phyloP scores from a whole-genome alignment of 768 basidiomycete genomes.

The Neoboletus brunneissimus region DNA sequence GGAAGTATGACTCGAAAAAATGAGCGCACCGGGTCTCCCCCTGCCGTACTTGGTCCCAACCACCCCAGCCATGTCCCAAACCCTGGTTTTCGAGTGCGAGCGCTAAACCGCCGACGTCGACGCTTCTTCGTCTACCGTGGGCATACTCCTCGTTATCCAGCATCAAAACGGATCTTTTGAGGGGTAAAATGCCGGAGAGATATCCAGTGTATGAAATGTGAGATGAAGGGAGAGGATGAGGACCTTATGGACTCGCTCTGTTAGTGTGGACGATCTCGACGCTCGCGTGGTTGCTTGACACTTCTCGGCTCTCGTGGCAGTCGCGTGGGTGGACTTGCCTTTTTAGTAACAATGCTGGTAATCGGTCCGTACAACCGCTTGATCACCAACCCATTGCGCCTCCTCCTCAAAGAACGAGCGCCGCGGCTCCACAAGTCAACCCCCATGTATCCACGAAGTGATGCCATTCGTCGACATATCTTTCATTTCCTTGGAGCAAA shows the following conservation, averaged over 20 bases:
- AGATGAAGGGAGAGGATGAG: slow-evolving; percentile 1
- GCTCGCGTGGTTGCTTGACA: slow-evolving; percentile 37
- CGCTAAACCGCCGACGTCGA: slow-evolving; percentile 86
- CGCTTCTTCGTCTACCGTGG: slow-evolving; percentile 61
- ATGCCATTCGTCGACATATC: background rate
- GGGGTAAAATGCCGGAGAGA: background rate
- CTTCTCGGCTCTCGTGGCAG: slow-evolving; percentile 35
- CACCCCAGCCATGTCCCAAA: slow-evolving; percentile 70
- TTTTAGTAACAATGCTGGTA: slow-evolving; percentile 20
- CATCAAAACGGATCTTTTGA: slow-evolving; percentile 12
- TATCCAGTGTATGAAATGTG: background rate
- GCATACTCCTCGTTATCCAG: slow-evolving; percentile 28
- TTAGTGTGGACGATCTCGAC: slow-evolving; percentile 29
- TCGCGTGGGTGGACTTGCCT: slow-evolving; percentile 28
- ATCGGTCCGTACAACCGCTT: slow-evolving; percentile 4
- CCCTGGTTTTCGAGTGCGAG: slow-evolving; percentile 66
- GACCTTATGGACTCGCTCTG: slow-evolving; percentile 12
- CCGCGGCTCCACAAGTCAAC: background rate
- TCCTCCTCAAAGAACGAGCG: background rate
- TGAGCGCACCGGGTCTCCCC: slow-evolving; percentile 48
- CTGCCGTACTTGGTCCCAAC: slow-evolving; percentile 49
- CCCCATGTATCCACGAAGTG: background rate
- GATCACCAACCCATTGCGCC: background rate
- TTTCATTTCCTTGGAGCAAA: background rate
- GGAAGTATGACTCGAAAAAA: background rate